These are phyloP conservation scores for Castanopsis chinensis DNA, from an alignment of 306 rosid species.

Conservation along the genomic window DNA sequence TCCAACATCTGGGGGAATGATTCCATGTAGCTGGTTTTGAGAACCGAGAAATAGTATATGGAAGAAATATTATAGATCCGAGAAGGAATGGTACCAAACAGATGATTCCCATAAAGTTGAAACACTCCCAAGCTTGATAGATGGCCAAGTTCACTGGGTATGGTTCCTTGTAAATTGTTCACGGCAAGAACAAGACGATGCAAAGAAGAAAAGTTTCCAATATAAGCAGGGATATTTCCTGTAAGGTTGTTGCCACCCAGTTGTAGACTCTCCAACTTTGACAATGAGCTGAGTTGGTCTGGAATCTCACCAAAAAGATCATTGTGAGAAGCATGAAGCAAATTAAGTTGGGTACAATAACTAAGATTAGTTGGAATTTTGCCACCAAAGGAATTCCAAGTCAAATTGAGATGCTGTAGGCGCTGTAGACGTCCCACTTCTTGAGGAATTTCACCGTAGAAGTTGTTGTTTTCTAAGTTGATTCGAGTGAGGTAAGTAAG, in stretches of 20 bases:
- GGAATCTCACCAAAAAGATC: conserved; percentile 9
- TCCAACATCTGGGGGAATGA: too few species aligned
- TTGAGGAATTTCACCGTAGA: conserved; percentile 19
- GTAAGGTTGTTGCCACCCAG: background rate
- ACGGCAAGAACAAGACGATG: fast-evolving
- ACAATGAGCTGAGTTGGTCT: conserved; percentile 7
- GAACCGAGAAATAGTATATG: too few species aligned
- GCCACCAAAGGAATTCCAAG: conserved; percentile 29
- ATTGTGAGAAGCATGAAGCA: background rate
- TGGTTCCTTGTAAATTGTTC: too few species aligned
- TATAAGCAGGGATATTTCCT: conserved; percentile 48
- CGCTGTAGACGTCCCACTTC: conserved; percentile 17
- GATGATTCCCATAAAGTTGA: conserved; percentile 17
- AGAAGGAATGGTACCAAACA: conserved; percentile 34
- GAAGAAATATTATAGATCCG: too few species aligned
- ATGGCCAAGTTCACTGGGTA: conserved; percentile 3
- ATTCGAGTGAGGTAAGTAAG: conserved; percentile 32
- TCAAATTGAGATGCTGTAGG: conserved; percentile 19
- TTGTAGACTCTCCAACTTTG: background rate
- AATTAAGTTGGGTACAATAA: conserved; percentile 11
- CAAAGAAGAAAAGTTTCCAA: conserved; percentile 27
- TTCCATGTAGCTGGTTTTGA: too few species aligned
- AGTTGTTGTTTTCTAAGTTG: conserved; percentile 17
- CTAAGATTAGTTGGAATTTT: conserved; percentile 38
- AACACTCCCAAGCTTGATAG: conserved; percentile 25